Evolutionary conservation across 306 rosid genomes (phyloP).

Genomic region (Sechiopsis laciniata): DNA sequence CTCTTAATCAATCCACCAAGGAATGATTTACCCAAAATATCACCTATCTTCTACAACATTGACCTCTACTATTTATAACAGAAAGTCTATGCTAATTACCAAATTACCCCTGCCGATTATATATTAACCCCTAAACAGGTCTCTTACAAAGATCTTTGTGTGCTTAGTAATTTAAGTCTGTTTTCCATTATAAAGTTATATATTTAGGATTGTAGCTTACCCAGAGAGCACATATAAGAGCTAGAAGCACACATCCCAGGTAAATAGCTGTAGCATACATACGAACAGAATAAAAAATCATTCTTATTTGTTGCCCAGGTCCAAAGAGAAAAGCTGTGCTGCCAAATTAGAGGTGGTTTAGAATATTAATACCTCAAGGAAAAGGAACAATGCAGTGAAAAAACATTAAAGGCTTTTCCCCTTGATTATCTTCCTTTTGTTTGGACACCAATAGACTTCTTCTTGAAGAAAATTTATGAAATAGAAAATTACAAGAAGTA

Average conservation of each 20-base stretch:
- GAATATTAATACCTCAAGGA: slow-evolving; percentile 17
- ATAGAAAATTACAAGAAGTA: neutral
- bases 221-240: slow-evolving; percentile 80
- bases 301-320: slow-evolving; percentile 52
- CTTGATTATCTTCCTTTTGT: neutral
- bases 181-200: neutral
- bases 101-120: too few species aligned
- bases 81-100: too few species aligned
- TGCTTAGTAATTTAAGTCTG: neutral
- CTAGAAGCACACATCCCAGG: slow-evolving; percentile 77
- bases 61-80: too few species aligned
- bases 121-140: too few species aligned
- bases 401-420: neutral
- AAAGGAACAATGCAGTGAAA: slow-evolving; percentile 5
- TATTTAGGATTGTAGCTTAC: slow-evolving; percentile 34
- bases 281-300: slow-evolving; percentile 89
- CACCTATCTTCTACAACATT: too few species aligned
- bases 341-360: slow-evolving; percentile 39
- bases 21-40: too few species aligned
- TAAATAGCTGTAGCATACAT: slow-evolving; percentile 67
- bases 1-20: too few species aligned
- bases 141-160: neutral
- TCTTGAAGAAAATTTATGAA: neutral
- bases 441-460: neutral
- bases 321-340: slow-evolving; percentile 95